Conservation (phyloP, 2,329 filamentous ascomycete species). For the Huntiella decipiens region DNA sequence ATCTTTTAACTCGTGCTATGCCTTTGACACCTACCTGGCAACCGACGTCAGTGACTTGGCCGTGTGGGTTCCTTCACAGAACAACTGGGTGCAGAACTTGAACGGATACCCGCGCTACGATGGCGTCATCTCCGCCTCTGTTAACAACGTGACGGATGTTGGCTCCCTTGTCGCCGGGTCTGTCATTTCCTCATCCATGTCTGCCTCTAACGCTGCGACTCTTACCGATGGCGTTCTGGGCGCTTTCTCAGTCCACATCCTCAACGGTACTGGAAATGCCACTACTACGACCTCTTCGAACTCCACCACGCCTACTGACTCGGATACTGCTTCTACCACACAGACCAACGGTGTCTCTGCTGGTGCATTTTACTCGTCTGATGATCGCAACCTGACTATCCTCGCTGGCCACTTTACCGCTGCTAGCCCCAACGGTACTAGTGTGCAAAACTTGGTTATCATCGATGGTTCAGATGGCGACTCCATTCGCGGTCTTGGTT, state of each 20-base stretch:
- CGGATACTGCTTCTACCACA: background rate
- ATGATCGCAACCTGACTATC: conserved; percentile 61
- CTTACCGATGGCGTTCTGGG: conserved; percentile 36
- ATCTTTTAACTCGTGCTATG: conserved; percentile 53
- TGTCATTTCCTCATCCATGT: conserved; percentile 54
- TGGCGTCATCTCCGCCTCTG: conserved; percentile 51
- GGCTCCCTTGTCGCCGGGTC: conserved; percentile 66
- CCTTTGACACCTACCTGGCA: conserved; percentile 43
- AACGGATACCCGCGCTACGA: conserved; percentile 43
- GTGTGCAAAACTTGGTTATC: conserved; percentile 62
- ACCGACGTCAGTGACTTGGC: conserved; percentile 57
- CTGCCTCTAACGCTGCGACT: conserved; percentile 52
- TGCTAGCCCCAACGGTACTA: conserved; percentile 45
- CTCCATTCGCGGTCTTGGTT: conserved; percentile 48
- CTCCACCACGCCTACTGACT: conserved; percentile 18
- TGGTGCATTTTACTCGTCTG: conserved; percentile 56
- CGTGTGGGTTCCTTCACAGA: conserved; percentile 71
- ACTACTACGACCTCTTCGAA: conserved; percentile 19
- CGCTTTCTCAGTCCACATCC: conserved; percentile 37
- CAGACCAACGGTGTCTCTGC: conserved; percentile 45
- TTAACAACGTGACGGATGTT: conserved; percentile 43
- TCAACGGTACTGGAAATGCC: conserved; percentile 19
- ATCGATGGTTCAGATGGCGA: conserved; percentile 57
- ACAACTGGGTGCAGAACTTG: conserved; percentile 77
- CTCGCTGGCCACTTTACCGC: conserved; percentile 74